Evolutionary conservation across 495 filamentous ascomycete genomes (phyloP).

Genomic region (Stereocaulon alpinum): DNA sequence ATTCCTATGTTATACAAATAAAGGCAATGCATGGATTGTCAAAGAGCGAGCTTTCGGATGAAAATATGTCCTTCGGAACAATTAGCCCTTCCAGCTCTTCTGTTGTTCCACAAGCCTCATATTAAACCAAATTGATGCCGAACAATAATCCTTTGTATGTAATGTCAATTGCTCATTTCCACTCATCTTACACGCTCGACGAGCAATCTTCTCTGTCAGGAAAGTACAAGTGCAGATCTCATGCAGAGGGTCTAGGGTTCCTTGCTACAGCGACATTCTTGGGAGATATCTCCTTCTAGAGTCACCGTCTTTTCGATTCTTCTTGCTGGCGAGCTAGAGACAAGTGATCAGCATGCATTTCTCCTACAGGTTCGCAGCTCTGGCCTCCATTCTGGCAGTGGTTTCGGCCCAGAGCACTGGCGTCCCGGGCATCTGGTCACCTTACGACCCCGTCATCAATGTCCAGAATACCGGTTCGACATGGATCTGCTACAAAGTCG

Average conservation of each 20-base stretch:
- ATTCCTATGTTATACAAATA: background rate
- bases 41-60: background rate
- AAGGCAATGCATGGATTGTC: too few species aligned
- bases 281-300: too few species aligned
- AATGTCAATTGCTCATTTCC: background rate
- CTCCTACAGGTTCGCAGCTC: background rate
- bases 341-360: background rate
- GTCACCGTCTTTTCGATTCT: background rate
- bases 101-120: background rate
- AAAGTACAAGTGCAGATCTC: background rate
- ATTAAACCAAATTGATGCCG: background rate
- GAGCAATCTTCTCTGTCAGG: background rate
- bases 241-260: background rate
- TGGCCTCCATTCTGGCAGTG: background rate
- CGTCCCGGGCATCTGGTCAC: background rate
- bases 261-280: too few species aligned
- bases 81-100: background rate
- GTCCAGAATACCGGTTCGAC: constrained; percentile 10
- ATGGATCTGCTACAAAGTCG: constrained; percentile 16
- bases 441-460: background rate
- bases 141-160: background rate
- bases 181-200: background rate
- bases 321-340: background rate
- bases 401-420: background rate
- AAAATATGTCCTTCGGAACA: background rate